Percentiles rank a stretch among this genome's conserved stretches.
Conservation (phyloP, 768 basidiomycete species). For the Antrodiella citrinella region DNA sequence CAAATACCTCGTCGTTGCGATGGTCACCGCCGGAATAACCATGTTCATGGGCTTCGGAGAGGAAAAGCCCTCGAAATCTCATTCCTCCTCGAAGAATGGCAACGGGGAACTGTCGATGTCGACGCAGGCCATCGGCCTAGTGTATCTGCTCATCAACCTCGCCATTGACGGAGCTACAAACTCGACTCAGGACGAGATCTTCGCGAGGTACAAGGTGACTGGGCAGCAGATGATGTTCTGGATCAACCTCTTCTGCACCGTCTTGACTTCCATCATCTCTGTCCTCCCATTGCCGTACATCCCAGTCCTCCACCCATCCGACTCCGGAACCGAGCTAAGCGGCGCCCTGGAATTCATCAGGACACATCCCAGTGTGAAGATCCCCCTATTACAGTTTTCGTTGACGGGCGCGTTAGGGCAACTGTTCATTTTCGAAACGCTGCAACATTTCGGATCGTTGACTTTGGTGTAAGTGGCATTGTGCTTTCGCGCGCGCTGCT, state of each 20-base stretch:
- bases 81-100: conserved; percentile 10
- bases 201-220: conserved; percentile 59
- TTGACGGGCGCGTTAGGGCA: conserved; percentile 91
- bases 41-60: conserved; percentile 89
- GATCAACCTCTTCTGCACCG: conserved; percentile 85
- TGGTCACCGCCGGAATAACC: conserved; percentile 88
- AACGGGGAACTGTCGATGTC: conserved; percentile 36
- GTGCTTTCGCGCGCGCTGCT: conserved; percentile 5
- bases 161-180: conserved; percentile 89
- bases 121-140: conserved; percentile 61
- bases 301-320: conserved; percentile 70
- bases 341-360: conserved; percentile 67
- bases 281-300: conserved; percentile 73
- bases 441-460: conserved; percentile 84
- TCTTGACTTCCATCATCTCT: conserved; percentile 60
- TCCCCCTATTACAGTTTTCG: conserved; percentile 77
- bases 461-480: conserved; percentile 70
- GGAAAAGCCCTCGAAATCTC: conserved; percentile 36
- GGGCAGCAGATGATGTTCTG: conserved; percentile 99
- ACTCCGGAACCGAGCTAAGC: conserved; percentile 54
- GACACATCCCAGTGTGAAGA: conserved; percentile 65
- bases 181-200: conserved; percentile 96
- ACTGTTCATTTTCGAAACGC: conserved; percentile 94
- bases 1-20: conserved; percentile 92
- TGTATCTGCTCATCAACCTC: conserved; percentile 79